These are phyloP conservation scores for Schizopora paradoxa DNA, from an alignment of 1,284 basidiomycete species.

Conservation along the genomic window DNA sequence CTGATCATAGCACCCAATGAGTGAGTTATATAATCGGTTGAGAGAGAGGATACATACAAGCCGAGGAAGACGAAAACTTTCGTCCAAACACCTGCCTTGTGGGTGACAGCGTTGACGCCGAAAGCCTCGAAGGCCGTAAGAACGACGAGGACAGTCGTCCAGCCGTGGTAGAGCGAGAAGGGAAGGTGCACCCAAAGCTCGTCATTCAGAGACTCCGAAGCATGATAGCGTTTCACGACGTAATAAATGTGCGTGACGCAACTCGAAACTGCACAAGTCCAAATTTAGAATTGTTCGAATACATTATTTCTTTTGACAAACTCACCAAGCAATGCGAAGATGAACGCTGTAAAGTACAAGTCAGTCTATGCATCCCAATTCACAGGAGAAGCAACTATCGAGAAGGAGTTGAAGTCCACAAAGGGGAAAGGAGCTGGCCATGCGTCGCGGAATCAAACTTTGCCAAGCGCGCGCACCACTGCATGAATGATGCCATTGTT, in stretches of 20 bases:
- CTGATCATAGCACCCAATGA: too few species aligned
- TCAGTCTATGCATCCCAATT: neutral
- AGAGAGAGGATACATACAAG: slow-evolving; percentile 39
- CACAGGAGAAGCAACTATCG: too few species aligned
- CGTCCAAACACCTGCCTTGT: slow-evolving; percentile 80
- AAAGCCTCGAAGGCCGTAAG: slow-evolving; percentile 89
- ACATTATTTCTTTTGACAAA: too few species aligned
- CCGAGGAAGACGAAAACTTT: slow-evolving; percentile 92
- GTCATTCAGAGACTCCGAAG: slow-evolving; percentile 57
- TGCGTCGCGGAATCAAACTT: too few species aligned
- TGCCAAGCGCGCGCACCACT: too few species aligned
- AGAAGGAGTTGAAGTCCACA: too few species aligned
- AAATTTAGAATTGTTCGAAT: too few species aligned
- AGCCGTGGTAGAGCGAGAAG: slow-evolving; percentile 92
- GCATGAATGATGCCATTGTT: too few species aligned
- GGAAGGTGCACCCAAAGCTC: slow-evolving; percentile 83
- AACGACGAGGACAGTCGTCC: slow-evolving; percentile 89
- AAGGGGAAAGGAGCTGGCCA: too few species aligned
- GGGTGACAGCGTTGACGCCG: slow-evolving; percentile 65
- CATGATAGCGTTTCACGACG: slow-evolving; percentile 81
- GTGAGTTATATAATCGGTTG: slow-evolving; percentile 8
- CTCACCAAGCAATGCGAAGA: slow-evolving; percentile 84
- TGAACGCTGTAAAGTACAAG: slow-evolving; percentile 51
- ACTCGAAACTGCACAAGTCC: too few species aligned
- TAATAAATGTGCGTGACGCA: slow-evolving; percentile 92